Conservation (phyloP, 345 rosid species). For the Lepidium aucheri region DNA sequence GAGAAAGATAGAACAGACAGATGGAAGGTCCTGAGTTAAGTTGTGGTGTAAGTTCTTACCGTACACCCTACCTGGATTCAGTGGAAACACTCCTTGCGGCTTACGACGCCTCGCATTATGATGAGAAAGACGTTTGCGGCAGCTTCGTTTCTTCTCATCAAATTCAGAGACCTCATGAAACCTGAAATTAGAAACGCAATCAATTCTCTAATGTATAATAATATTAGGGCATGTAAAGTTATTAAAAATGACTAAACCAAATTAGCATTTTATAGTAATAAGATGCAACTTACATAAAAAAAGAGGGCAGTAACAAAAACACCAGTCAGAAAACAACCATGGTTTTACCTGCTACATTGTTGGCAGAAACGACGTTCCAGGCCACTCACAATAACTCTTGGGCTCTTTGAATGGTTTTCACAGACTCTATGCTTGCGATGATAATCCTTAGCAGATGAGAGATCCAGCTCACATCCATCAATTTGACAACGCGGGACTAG, state of each 20-base stretch:
- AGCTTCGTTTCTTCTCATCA: conserved; percentile 91
- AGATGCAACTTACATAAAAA: neutral
- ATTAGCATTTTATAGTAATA: neutral
- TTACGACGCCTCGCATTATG: conserved; percentile 98
- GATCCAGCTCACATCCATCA: conserved; percentile 58
- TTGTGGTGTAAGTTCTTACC: conserved; percentile 12
- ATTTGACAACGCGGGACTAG: conserved; percentile 64
- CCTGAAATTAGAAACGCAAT: conserved; percentile 33
- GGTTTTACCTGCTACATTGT: conserved; percentile 78
- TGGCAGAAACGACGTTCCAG: conserved; percentile 78
- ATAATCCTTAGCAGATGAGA: conserved; percentile 60
- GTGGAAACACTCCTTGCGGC: conserved; percentile 52
- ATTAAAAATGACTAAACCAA: neutral
- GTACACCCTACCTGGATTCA: conserved; percentile 40
- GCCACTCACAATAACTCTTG: conserved; percentile 57
- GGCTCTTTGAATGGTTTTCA: conserved; percentile 68
- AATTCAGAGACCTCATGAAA: conserved; percentile 78
- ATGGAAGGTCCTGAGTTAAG: conserved; percentile 25
- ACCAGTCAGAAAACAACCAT: neutral
- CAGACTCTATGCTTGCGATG: conserved; percentile 79
- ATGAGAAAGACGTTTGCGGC: conserved; percentile 87
- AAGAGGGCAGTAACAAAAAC: neutral
- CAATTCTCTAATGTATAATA: neutral
- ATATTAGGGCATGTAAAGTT: neutral
- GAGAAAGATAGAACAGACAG: neutral